These are phyloP conservation scores for Trifolium pratense DNA, from an alignment of 306 rosid genomes.

Conservation along the genomic window DNA sequence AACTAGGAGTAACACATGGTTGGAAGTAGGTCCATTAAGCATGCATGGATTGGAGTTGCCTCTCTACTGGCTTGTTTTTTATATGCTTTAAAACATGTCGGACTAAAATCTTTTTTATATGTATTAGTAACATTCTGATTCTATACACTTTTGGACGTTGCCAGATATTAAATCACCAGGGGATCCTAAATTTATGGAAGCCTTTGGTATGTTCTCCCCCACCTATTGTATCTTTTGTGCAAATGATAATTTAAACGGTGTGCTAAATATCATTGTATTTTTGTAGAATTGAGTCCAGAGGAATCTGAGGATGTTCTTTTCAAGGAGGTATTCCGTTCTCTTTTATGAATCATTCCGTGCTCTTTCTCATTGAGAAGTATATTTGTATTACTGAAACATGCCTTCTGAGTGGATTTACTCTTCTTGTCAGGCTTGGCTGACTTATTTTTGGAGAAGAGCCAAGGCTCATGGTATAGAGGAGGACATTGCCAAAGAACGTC, in stretches of 20 bases:
- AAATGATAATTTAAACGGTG: slow-evolving; percentile 32
- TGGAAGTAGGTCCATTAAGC: background rate
- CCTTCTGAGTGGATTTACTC: slow-evolving; percentile 34
- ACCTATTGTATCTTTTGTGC: slow-evolving; percentile 33
- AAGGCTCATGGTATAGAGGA: slow-evolving; percentile 83
- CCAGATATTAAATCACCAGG: slow-evolving; percentile 88
- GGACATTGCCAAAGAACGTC: slow-evolving; percentile 82
- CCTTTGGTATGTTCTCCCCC: slow-evolving; percentile 71
- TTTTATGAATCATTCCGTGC: slow-evolving; percentile 34
- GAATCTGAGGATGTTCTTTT: slow-evolving; percentile 99
- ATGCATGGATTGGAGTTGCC: slow-evolving; percentile 31
- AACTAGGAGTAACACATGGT: background rate
- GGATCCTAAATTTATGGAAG: slow-evolving; percentile 94
- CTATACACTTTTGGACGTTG: slow-evolving; percentile 31
- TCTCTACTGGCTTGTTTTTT: slow-evolving; percentile 14
- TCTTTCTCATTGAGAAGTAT: slow-evolving; percentile 23
- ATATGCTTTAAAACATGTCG: background rate
- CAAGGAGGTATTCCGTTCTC: slow-evolving; percentile 70
- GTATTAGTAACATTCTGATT: slow-evolving; percentile 36
- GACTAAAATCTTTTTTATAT: slow-evolving; percentile 11
- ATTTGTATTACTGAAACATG: slow-evolving; percentile 38
- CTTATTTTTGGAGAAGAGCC: slow-evolving; percentile 99
- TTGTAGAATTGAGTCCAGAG: slow-evolving; percentile 90
- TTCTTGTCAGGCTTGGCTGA: slow-evolving; percentile 86
- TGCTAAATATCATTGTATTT: slow-evolving; percentile 40